A percentile compares a stretch with the other conserved stretches of the same genome.
These are phyloP conservation scores for Pythium biforme DNA, from an alignment of 352 stramenopile genomes.

Conservation along the genomic window DNA sequence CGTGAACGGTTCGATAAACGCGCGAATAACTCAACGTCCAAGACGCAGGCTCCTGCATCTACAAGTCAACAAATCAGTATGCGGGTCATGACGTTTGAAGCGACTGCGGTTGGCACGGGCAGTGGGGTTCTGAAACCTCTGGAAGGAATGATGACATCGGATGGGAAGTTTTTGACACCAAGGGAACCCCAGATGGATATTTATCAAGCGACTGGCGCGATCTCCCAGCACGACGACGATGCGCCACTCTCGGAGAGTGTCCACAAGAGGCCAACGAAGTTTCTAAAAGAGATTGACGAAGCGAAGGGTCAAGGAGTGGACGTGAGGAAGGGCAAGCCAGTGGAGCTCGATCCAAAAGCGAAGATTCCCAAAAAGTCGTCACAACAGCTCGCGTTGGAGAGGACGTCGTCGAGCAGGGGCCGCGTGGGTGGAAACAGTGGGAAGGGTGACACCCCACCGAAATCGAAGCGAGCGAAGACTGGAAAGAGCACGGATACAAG, in stretches of 20 bases:
- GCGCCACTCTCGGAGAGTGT: neutral
- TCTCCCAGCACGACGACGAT: conserved; percentile 13
- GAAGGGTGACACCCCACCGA: neutral
- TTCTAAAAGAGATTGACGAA: conserved; percentile 18
- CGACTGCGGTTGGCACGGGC: conserved; percentile 10
- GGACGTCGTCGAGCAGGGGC: neutral
- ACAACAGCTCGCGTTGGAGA: neutral
- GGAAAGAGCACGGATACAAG: neutral
- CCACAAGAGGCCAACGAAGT: conserved; percentile 19
- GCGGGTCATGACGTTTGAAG: neutral
- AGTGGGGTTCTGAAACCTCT: conserved; percentile 10
- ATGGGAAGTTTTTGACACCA: conserved; percentile 13
- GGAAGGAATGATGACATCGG: conserved; percentile 8
- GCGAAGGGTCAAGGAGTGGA: conserved; percentile 17
- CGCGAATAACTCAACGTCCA: too few species aligned
- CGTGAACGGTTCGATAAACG: conserved; percentile 13
- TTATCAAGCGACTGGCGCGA: conserved; percentile 19
- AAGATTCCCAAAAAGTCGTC: conserved; percentile 24
- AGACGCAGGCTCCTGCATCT: neutral
- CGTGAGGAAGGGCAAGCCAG: conserved; percentile 11
- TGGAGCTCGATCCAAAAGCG: conserved; percentile 11
- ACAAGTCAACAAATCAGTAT: conserved; percentile 1
- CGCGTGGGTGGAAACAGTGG: neutral
- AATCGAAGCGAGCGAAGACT: conserved; percentile 12
- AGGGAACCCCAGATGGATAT: conserved; percentile 19